Conservation (phyloP, 2,329 filamentous ascomycete genomes). For the Fusarium sp. region DNA sequence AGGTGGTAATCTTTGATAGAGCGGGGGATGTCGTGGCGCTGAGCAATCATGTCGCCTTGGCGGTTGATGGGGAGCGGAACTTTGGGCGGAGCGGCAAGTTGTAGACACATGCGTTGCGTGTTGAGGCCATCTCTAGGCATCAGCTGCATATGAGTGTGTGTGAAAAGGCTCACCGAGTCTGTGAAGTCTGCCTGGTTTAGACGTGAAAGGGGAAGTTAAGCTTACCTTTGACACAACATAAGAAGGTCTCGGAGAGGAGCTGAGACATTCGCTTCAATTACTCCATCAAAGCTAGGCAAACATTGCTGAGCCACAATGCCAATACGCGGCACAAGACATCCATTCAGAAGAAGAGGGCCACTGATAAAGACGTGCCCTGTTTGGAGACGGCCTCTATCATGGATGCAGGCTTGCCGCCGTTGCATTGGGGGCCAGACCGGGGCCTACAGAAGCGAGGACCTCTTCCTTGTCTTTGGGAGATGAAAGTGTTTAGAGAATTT, state of each 20-base stretch:
- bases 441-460: background rate
- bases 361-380: background rate
- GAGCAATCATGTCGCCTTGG: conserved; percentile 47
- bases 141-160: background rate
- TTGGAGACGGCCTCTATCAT: background rate
- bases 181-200: background rate
- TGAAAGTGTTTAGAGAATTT: background rate
- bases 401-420: background rate
- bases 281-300: background rate
- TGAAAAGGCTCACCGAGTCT: background rate
- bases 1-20: conserved; percentile 73
- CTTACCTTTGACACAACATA: background rate
- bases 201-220: background rate
- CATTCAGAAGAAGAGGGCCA: background rate
- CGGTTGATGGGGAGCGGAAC: conserved; percentile 44
- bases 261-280: background rate
- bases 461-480: background rate
- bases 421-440: conserved; percentile 1
- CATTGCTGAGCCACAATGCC: background rate
- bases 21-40: conserved; percentile 47
- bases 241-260: background rate
- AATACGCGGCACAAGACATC: background rate
- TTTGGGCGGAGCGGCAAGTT: conserved; percentile 50
- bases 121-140: background rate
- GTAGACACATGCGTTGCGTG: conserved; percentile 30